These are phyloP conservation scores for Thelephora terrestris DNA, from an alignment of 1,284 basidiomycete species.

Conservation along the genomic window DNA sequence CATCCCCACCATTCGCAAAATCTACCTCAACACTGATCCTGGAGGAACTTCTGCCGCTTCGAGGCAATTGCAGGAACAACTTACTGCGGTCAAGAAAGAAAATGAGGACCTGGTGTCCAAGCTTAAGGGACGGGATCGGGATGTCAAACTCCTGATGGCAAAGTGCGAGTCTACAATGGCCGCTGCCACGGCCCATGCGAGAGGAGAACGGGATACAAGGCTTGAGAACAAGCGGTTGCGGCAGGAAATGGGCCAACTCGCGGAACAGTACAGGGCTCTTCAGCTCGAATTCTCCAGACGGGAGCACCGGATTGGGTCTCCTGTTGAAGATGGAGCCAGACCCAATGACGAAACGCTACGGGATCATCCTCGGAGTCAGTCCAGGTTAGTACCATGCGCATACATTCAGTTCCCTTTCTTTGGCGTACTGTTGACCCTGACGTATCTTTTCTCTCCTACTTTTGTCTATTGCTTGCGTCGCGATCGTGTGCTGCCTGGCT, in stretches of 20 bases:
- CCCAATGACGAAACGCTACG: too few species aligned
- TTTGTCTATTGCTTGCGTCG: too few species aligned
- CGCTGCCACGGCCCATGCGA: constrained; percentile 19
- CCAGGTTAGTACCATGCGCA: too few species aligned
- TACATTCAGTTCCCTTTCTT: too few species aligned
- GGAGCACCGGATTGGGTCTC: too few species aligned
- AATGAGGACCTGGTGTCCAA: constrained; percentile 21
- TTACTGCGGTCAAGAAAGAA: constrained; percentile 24
- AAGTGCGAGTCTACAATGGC: constrained; percentile 28
- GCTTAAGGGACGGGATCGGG: constrained; percentile 10
- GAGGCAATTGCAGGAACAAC: constrained; percentile 17
- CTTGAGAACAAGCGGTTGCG: constrained; percentile 18
- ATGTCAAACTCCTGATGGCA: constrained; percentile 32
- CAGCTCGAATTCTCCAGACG: too few species aligned
- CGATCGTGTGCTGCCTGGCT: too few species aligned
- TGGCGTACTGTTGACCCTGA: too few species aligned
- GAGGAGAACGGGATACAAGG: constrained; percentile 18
- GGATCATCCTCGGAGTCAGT: too few species aligned
- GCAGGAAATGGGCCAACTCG: constrained; percentile 12
- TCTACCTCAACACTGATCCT: constrained; percentile 37
- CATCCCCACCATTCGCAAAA: constrained; percentile 40
- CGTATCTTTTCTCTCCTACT: too few species aligned
- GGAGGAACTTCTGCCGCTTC: constrained; percentile 7
- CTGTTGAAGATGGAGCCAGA: too few species aligned
- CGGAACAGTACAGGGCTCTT: too few species aligned